Conservation (phyloP, 768 basidiomycete species). For the Phylloporus arenicola region DNA sequence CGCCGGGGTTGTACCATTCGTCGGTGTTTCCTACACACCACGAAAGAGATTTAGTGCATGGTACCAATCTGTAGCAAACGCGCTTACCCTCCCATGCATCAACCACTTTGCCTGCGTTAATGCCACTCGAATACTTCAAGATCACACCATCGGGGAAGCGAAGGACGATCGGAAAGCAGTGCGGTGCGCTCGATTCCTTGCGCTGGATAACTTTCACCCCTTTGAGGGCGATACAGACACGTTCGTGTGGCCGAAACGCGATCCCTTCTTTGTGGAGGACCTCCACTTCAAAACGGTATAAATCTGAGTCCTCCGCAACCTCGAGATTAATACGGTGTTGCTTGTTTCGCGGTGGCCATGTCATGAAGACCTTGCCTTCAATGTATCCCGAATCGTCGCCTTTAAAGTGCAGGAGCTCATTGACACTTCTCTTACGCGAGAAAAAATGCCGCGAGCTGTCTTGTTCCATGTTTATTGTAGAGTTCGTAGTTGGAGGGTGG, state of each 20-base stretch:
- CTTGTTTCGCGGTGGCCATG: slow-evolving; percentile 33
- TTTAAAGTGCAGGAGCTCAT: slow-evolving; percentile 30
- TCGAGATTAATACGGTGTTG: slow-evolving; percentile 31
- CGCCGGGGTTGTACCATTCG: slow-evolving; percentile 24
- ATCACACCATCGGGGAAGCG: slow-evolving; percentile 39
- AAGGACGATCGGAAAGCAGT: slow-evolving; percentile 38
- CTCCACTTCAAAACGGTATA: slow-evolving; percentile 36
- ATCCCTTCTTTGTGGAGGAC: slow-evolving; percentile 34
- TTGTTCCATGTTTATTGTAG: slow-evolving; percentile 7
- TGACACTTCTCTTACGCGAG: slow-evolving; percentile 24
- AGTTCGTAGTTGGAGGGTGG: not conserved
- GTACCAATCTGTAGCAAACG: not conserved
- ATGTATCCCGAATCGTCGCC: slow-evolving; percentile 37
- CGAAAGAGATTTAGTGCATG: not conserved
- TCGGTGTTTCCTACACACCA: slow-evolving; percentile 12
- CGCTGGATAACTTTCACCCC: slow-evolving; percentile 35
- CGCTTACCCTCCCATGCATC: slow-evolving; percentile 40
- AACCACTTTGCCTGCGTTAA: slow-evolving; percentile 26
- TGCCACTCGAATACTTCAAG: slow-evolving; percentile 34
- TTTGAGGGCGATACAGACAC: slow-evolving; percentile 44
- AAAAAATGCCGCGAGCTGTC: slow-evolving; percentile 12
- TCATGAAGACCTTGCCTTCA: slow-evolving; percentile 40
- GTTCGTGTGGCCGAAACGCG: slow-evolving; percentile 37
- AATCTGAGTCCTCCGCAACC: slow-evolving; percentile 9
- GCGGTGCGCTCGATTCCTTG: slow-evolving; percentile 22